Evolutionary conservation across 2,329 filamentous ascomycete genomes (phyloP).

Genomic region (Aureobasidium mangrovei): DNA sequence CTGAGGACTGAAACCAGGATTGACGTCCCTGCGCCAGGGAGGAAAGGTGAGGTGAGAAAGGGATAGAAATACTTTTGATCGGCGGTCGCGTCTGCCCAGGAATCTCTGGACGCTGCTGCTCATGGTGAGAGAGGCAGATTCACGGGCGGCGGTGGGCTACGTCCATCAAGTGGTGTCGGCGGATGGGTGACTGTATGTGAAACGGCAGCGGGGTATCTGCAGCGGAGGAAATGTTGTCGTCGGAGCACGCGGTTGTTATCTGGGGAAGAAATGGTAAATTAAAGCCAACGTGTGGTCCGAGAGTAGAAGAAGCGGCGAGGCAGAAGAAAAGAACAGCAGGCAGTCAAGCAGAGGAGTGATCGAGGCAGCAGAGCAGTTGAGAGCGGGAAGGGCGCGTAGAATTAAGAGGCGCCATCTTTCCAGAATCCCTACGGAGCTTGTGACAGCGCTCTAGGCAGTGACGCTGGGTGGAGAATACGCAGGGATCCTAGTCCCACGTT

Average conservation of each 20-base stretch:
- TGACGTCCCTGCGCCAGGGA: background rate
- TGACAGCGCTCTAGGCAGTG: too few relatives aligned
- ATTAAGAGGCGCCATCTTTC: too few relatives aligned
- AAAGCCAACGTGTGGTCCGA: too few relatives aligned
- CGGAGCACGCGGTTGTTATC: background rate
- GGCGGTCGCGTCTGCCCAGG: constrained; percentile 53
- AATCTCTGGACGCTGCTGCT: constrained; percentile 48
- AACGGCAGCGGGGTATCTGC: background rate
- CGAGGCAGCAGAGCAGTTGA: too few relatives aligned
- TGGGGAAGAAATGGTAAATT: background rate
- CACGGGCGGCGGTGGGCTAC: background rate
- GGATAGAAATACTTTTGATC: constrained; percentile 11
- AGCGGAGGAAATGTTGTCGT: background rate
- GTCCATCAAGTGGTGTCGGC: background rate
- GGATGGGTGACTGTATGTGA: background rate
- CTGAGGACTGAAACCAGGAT: background rate
- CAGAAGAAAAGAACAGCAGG: too few relatives aligned
- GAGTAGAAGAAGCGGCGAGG: too few relatives aligned
- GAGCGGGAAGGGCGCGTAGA: too few relatives aligned
- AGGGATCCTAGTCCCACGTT: too few relatives aligned
- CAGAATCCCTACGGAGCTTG: too few relatives aligned
- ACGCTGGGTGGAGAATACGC: too few relatives aligned
- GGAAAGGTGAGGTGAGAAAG: background rate
- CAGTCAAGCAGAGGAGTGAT: too few relatives aligned
- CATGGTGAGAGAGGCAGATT: constrained; percentile 21